These are phyloP conservation scores for Raddia distichophylla DNA, from an alignment of 176 grass and related monocot species.

Conservation along the genomic window DNA sequence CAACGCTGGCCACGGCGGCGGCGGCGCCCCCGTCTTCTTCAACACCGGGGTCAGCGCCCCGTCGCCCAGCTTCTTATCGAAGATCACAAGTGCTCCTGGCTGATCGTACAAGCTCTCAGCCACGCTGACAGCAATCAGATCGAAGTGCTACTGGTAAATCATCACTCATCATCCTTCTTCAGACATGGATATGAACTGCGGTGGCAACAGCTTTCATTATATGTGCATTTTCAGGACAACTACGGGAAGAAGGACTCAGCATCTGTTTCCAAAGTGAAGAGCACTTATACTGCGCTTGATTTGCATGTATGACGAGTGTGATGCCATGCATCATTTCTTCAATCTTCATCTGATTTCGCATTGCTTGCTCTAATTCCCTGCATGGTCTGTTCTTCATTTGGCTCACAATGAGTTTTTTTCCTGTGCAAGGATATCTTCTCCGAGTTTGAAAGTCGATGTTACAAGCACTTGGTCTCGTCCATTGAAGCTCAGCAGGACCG, in stretches of 20 bases:
- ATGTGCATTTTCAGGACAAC: conserved; percentile 19
- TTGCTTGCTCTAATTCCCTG: neutral
- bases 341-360: neutral
- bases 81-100: conserved; percentile 53
- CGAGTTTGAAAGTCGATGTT: conserved; percentile 36
- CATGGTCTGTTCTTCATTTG: neutral
- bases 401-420: neutral
- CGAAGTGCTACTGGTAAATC: conserved; percentile 34
- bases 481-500: conserved; percentile 37
- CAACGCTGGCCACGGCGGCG: too few species aligned
- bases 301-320: conserved; percentile 29
- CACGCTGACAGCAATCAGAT: conserved; percentile 30
- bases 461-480: conserved; percentile 34
- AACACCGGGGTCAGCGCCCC: too few species aligned
- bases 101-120: conserved; percentile 44
- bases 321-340: too few species aligned
- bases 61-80: neutral
- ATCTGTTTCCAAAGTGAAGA: conserved; percentile 37
- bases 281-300: conserved; percentile 28
- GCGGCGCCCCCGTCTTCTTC: too few species aligned
- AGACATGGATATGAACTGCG: neutral
- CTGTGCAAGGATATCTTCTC: conserved; percentile 39
- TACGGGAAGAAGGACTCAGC: conserved; percentile 40
- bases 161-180: neutral
- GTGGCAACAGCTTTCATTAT: neutral